Percentiles rank a stretch among this genome's conserved stretches.
These are phyloP conservation scores for Phialophora macrospora DNA, from an alignment of 2,329 filamentous ascomycete species.

Conservation along the genomic window DNA sequence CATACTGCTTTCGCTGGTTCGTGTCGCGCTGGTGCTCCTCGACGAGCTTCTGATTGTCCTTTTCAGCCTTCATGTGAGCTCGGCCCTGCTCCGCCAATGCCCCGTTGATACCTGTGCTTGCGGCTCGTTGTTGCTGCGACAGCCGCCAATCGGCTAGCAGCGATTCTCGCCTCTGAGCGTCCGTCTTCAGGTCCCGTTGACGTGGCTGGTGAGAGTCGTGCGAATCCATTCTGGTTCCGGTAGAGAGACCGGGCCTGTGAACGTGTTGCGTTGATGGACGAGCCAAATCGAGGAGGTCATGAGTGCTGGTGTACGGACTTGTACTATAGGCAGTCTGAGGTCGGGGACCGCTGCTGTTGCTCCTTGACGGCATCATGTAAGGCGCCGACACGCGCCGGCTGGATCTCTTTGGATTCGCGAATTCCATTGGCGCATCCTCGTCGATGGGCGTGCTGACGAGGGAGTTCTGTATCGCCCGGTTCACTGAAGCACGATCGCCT, in stretches of 20 bases:
- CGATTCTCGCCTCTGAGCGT: constrained; percentile 49
- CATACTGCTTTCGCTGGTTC: constrained; percentile 64
- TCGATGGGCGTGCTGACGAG: constrained; percentile 33
- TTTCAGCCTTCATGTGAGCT: constrained; percentile 62
- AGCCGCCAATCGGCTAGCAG: constrained; percentile 71
- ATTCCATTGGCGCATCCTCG: constrained; percentile 35
- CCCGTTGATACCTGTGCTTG: constrained; percentile 38
- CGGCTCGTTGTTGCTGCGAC: constrained; percentile 65
- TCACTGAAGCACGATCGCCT: constrained; percentile 23
- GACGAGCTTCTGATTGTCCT: constrained; percentile 65
- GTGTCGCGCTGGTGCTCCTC: constrained; percentile 64
- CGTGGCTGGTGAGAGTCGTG: constrained; percentile 33
- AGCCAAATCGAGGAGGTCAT: constrained; percentile 12
- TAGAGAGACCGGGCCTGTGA: constrained; percentile 1
- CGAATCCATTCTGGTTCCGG: constrained; percentile 53
- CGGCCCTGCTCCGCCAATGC: constrained; percentile 47
- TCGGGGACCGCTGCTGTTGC: not conserved
- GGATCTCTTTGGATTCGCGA: constrained; percentile 22
- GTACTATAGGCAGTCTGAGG: constrained; percentile 22
- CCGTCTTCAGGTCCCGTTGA: constrained; percentile 24
- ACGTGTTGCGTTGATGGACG: constrained; percentile 24
- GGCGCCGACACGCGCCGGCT: constrained; percentile 27
- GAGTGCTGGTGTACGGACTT: not conserved
- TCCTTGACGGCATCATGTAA: constrained; percentile 21
- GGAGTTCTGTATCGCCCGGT: constrained; percentile 24